Evolutionary conservation across 1,284 basidiomycete genomes (phyloP).

Genomic region (Boletus semigastroideus): DNA sequence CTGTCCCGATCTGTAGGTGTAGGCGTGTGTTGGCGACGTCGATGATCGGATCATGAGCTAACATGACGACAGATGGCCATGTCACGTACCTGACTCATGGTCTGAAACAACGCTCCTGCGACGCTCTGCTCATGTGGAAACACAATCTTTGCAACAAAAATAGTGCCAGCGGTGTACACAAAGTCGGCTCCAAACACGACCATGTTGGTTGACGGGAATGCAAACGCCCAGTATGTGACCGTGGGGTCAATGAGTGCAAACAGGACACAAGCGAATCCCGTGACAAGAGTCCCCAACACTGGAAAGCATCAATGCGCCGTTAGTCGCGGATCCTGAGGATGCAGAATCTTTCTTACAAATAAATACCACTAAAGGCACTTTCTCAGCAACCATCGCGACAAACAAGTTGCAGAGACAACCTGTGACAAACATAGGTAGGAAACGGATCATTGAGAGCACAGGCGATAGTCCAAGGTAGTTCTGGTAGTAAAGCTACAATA

Average conservation of each 20-base stretch:
- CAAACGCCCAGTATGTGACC: conserved; percentile 75
- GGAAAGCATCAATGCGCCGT: neutral
- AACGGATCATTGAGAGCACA: conserved; percentile 71
- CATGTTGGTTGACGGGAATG: conserved; percentile 76
- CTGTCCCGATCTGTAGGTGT: conserved; percentile 59
- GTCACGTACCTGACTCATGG: conserved; percentile 60
- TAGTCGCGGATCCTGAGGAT: neutral
- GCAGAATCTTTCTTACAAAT: conserved; percentile 42
- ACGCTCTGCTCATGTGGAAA: conserved; percentile 76
- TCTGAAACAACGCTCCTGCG: conserved; percentile 75
- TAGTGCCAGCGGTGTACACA: conserved; percentile 70
- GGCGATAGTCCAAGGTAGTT: conserved; percentile 54
- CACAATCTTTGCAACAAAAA: conserved; percentile 76
- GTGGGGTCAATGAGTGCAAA: conserved; percentile 68
- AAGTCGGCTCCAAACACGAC: conserved; percentile 80
- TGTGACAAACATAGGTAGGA: conserved; percentile 75
- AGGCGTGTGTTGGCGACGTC: neutral
- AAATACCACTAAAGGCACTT: conserved; percentile 54
- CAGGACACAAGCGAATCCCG: conserved; percentile 63
- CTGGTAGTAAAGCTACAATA: conserved; percentile 63
- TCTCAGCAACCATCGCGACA: conserved; percentile 60
- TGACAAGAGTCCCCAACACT: conserved; percentile 61
- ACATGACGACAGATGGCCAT: neutral
- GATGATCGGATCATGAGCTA: neutral
- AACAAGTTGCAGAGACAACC: conserved; percentile 71